phyloP scores from a whole-genome alignment of 1,284 basidiomycete genomes.

The Heterobasidion parviporum region DNA sequence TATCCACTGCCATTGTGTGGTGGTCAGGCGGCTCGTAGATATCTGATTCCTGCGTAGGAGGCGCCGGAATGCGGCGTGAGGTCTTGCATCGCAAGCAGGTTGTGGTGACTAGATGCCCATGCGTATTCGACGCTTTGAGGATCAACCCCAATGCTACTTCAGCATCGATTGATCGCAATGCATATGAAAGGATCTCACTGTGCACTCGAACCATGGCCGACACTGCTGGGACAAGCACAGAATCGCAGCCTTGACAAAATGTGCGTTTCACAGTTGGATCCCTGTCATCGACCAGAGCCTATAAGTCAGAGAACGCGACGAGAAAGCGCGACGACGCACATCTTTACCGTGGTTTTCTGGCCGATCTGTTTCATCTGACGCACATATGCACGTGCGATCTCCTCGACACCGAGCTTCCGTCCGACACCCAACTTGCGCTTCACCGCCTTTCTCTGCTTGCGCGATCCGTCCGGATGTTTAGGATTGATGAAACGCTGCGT shows the following conservation, averaged over 20 bases:
- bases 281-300: conserved; percentile 28
- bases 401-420: conserved; percentile 25
- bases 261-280: conserved; percentile 75
- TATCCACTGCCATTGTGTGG: too few relatives aligned
- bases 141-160: too few relatives aligned
- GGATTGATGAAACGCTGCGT: background rate
- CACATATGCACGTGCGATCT: conserved; percentile 57
- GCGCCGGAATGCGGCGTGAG: conserved; percentile 54
- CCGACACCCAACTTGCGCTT: conserved; percentile 18
- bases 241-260: conserved; percentile 60
- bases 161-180: background rate
- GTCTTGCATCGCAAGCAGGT: conserved; percentile 47
- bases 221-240: conserved; percentile 57
- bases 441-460: conserved; percentile 13
- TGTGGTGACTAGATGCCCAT: conserved; percentile 46
- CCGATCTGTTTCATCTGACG: conserved; percentile 62
- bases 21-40: too few relatives aligned
- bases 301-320: background rate
- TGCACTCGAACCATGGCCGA: conserved; percentile 57
- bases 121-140: conserved; percentile 17
- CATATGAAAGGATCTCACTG: conserved; percentile 31
- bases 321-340: conserved; percentile 37
- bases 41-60: conserved; percentile 25
- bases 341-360: conserved; percentile 65
- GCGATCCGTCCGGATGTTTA: background rate